A percentile compares a stretch with the other conserved stretches of the same genome.
Conservation (phyloP, 805 yeast species). For the Saturnispora ahearnii region DNA sequence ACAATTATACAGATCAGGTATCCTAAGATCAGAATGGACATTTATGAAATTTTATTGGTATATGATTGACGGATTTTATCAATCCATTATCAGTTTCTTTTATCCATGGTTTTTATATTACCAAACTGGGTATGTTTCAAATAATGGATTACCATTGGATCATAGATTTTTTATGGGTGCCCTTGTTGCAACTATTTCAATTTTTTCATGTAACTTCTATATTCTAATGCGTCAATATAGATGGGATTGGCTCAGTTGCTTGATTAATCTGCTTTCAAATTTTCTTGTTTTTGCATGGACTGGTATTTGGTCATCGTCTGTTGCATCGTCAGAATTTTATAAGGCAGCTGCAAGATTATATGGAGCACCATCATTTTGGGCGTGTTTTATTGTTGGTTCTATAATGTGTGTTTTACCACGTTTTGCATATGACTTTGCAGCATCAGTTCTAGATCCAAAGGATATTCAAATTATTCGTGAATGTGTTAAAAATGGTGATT, state of each 20-base stretch:
- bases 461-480: conserved; percentile 72
- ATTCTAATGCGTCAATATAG: conserved; percentile 59
- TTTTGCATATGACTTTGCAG: conserved; percentile 48
- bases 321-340: conserved; percentile 49
- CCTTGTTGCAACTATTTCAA: conserved; percentile 57
- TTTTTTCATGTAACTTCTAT: conserved; percentile 57
- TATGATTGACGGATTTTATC: conserved; percentile 71
- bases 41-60: conserved; percentile 60
- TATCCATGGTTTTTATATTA: conserved; percentile 56
- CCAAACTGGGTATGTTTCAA: conserved; percentile 33
- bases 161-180: conserved; percentile 71
- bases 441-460: conserved; percentile 46
- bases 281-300: conserved; percentile 65
- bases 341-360: conserved; percentile 57
- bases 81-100: conserved; percentile 62
- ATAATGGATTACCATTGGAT: conserved; percentile 42
- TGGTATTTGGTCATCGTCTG: conserved; percentile 62
- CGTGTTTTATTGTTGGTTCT: conserved; percentile 55
- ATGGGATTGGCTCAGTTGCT: conserved; percentile 70
- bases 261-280: conserved; percentile 50
- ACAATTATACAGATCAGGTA: conserved; percentile 66
- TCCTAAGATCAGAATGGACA: conserved; percentile 62
- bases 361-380: conserved; percentile 60
- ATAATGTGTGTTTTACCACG: conserved; percentile 59
- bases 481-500: conserved; percentile 58